These are phyloP conservation scores for Tilletia caries DNA, from an alignment of 1,284 basidiomycete genomes.

Conservation along the genomic window DNA sequence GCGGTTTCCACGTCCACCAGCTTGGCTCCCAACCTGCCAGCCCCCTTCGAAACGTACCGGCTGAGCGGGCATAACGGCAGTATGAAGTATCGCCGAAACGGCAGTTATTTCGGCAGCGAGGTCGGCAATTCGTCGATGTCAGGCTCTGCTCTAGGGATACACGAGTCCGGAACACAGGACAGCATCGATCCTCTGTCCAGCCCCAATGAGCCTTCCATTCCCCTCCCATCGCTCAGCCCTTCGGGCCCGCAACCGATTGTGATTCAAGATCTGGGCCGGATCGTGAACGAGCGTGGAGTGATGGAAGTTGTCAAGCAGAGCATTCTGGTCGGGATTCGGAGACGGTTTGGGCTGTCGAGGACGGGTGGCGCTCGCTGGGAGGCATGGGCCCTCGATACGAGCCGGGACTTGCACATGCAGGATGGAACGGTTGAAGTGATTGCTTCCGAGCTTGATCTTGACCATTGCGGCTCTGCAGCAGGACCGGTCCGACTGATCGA, in stretches of 20 bases:
- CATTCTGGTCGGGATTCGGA: background rate
- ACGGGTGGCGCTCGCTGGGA: background rate
- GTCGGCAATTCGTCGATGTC: background rate
- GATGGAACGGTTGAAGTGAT: constrained; percentile 2
- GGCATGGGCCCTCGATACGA: constrained; percentile 6
- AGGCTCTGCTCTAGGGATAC: background rate
- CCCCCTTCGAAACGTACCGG: constrained; percentile 3
- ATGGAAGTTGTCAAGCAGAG: constrained; percentile 10
- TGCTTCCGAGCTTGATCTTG: background rate
- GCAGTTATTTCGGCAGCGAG: constrained; percentile 1
- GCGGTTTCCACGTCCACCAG: background rate
- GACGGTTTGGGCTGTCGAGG: background rate
- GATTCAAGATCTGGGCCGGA: constrained; percentile 7
- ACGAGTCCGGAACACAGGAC: background rate
- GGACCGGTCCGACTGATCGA: background rate
- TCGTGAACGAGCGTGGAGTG: background rate
- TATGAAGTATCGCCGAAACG: constrained; percentile 6
- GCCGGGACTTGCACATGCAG: background rate
- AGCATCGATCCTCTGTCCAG: constrained; percentile 2
- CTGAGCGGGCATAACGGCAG: constrained; percentile 12
- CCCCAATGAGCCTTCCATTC: background rate
- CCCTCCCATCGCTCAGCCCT: background rate
- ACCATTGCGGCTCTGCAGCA: background rate
- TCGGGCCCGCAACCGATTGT: background rate
- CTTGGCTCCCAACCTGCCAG: background rate